phyloP scores from a whole-genome alignment of 2,329 filamentous ascomycete genomes.

The Sporothrix phasma region DNA sequence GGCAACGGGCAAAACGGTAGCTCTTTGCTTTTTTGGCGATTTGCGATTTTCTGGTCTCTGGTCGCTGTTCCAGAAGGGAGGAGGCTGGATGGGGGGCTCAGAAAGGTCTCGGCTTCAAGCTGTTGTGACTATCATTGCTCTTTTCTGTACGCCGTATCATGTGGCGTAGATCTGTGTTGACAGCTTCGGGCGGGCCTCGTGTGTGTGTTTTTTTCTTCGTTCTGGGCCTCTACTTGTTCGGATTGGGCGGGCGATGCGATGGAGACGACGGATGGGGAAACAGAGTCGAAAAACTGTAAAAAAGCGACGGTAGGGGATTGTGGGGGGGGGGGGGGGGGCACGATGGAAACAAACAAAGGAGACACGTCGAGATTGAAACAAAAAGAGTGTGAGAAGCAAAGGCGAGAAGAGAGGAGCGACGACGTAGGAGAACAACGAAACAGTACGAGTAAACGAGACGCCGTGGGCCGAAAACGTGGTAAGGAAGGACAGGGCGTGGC shows the following conservation, averaged over 20 bases:
- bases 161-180: constrained; percentile 1
- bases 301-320: not conserved
- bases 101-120: not conserved
- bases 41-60: not conserved
- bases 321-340: not conserved
- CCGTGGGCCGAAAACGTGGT: not conserved
- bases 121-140: constrained; percentile 2
- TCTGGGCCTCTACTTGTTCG: not conserved
- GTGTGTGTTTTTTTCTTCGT: not conserved
- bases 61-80: not conserved
- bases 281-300: not conserved
- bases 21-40: not conserved
- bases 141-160: not conserved
- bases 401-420: not conserved
- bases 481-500: not conserved
- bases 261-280: not conserved
- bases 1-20: not conserved
- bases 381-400: not conserved
- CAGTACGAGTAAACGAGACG: not conserved
- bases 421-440: not conserved
- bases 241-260: not conserved
- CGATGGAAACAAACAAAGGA: not conserved
- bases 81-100: not conserved
- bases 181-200: not conserved
- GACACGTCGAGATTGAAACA: not conserved